phyloP scores from a whole-genome alignment of 805 yeast genomes.

The Ascoidea asiatica region DNA sequence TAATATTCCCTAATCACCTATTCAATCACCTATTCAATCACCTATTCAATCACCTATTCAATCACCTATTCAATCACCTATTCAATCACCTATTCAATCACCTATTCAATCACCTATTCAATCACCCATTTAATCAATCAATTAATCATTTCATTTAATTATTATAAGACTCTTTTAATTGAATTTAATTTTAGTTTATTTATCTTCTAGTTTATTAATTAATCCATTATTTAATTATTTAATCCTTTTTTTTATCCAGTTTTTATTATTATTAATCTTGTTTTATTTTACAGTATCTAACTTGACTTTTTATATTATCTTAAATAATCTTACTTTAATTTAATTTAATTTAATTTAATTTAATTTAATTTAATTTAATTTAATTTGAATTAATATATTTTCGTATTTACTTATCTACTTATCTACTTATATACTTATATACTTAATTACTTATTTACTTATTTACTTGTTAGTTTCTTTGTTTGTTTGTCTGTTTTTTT shows the following conservation, averaged over 20 bases:
- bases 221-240: background rate
- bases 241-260: background rate
- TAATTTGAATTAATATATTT: background rate
- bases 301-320: background rate
- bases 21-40: no score
- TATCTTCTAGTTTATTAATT: slow-evolving; percentile 1
- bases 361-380: background rate
- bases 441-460: background rate
- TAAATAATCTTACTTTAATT: background rate
- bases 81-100: no score
- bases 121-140: no score
- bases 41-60: no score
- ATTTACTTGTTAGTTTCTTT: background rate
- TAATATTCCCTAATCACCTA: no score
- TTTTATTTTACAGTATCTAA: background rate
- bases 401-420: background rate
- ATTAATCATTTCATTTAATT: no score
- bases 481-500: background rate
- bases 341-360: background rate
- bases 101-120: no score
- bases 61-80: no score
- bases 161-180: slow-evolving; percentile 1
- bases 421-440: background rate
- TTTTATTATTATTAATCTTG: background rate
- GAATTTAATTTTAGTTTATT: slow-evolving; percentile 3